Percentiles rank a stretch among this genome's conserved stretches.
Evolutionary conservation across 176 grass and related monocot species (phyloP).

Genomic region (Guadua angustifolia): DNA sequence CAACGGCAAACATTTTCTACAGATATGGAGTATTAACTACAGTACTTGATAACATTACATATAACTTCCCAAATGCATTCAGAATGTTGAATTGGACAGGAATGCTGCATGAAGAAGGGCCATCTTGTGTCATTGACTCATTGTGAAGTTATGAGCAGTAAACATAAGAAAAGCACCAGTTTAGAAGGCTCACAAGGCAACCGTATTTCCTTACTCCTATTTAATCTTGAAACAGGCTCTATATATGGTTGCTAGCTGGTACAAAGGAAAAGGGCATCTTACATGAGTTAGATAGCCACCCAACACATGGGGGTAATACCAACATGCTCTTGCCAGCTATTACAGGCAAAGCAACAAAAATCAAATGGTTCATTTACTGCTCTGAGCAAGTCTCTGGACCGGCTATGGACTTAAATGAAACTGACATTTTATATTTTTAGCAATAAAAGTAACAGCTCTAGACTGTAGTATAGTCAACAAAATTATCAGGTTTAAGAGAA

Average conservation of each 20-base stretch:
- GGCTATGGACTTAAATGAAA: not conserved
- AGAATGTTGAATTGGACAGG: not conserved
- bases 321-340: not conserved
- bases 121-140: not conserved
- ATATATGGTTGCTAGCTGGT: not conserved
- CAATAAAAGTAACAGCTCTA: conserved; percentile 1
- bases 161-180: not conserved
- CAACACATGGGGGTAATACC: not conserved
- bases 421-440: conserved; percentile 10
- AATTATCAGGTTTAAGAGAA: conserved; percentile 11
- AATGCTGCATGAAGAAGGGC: conserved; percentile 16
- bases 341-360: not conserved
- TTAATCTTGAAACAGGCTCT: not conserved
- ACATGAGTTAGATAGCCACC: conserved; percentile 1
- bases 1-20: not conserved
- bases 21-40: not conserved
- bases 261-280: conserved; percentile 24
- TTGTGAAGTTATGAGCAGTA: conserved; percentile 5
- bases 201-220: conserved; percentile 11
- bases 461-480: not conserved
- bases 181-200: conserved; percentile 20
- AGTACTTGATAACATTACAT: not conserved
- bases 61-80: conserved; percentile 23
- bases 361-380: not conserved
- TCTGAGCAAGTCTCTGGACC: not conserved